Conservation (phyloP, 805 yeast species). For the Kodamaea restingae region DNA sequence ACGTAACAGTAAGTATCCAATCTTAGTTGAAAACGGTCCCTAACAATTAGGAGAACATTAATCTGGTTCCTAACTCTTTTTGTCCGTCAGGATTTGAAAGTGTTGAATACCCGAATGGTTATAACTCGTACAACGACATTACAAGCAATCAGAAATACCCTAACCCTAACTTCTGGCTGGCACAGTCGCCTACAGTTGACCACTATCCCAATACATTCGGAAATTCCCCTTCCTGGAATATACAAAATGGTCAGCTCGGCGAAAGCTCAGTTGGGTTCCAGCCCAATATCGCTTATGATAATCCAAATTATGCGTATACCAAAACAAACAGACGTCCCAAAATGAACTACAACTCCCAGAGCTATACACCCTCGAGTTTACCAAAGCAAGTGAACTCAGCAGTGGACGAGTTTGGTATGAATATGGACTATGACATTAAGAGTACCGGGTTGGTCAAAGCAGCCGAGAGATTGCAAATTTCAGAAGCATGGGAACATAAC, state of each 20-base stretch:
- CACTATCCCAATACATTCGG: not conserved
- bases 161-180: not conserved
- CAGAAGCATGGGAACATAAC: constrained; percentile 8
- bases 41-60: not conserved
- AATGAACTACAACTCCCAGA: constrained; percentile 29
- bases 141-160: not conserved
- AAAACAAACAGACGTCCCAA: constrained; percentile 11
- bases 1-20: not conserved
- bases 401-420: constrained; percentile 4
- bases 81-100: not conserved
- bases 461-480: not conserved
- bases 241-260: too few species aligned
- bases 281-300: not conserved
- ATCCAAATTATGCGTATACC: not conserved
- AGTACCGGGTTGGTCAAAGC: not conserved
- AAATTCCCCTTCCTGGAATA: not conserved
- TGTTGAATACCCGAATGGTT: not conserved
- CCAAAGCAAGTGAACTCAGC: constrained; percentile 8
- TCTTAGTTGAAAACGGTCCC: not conserved
- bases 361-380: constrained; percentile 22
- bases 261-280: not conserved
- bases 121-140: not conserved
- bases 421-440: not conserved
- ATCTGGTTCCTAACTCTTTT: not conserved
- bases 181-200: not conserved